Percentiles rank a stretch among this genome's conserved stretches.
Conservation (phyloP, 768 basidiomycete genomes). For the Leucogyrophana mollusca region DNA sequence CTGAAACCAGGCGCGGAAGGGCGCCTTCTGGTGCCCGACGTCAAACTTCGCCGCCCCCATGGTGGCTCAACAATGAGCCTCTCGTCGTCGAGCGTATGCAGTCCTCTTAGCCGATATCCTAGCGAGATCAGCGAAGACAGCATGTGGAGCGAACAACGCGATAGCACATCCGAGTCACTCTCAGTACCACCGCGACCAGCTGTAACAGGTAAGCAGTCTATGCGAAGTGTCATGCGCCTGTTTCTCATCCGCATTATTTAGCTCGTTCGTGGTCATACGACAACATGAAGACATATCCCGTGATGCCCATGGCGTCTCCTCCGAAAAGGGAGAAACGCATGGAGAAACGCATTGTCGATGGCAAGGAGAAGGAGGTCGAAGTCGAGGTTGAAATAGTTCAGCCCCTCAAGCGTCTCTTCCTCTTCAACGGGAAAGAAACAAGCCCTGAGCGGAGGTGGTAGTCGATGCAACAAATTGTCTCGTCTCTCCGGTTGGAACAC, state of each 20-base stretch:
- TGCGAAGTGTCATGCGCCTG: not conserved
- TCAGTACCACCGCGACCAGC: constrained; percentile 35
- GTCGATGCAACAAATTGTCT: constrained; percentile 10
- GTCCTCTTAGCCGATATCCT: constrained; percentile 39
- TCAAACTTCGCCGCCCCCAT: constrained; percentile 28
- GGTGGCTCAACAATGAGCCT: constrained; percentile 33
- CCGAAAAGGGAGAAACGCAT: constrained; percentile 51
- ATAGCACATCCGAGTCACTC: constrained; percentile 19
- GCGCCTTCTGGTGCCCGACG: constrained; percentile 55
- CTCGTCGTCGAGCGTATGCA: constrained; percentile 27
- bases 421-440: constrained; percentile 53
- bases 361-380: constrained; percentile 52
- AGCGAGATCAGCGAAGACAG: constrained; percentile 39
- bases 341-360: constrained; percentile 47
- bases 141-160: constrained; percentile 25
- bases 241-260: constrained; percentile 23
- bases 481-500: constrained; percentile 12
- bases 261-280: constrained; percentile 79
- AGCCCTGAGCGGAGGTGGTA: constrained; percentile 27
- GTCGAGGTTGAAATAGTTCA: constrained; percentile 53
- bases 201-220: constrained; percentile 49
- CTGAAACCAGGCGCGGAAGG: constrained; percentile 63
- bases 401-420: constrained; percentile 64
- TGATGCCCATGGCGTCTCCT: constrained; percentile 54
- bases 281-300: constrained; percentile 65